Evolutionary conservation across 768 basidiomycete species (phyloP).

Genomic region (Lepiota brunneoincarnata): DNA sequence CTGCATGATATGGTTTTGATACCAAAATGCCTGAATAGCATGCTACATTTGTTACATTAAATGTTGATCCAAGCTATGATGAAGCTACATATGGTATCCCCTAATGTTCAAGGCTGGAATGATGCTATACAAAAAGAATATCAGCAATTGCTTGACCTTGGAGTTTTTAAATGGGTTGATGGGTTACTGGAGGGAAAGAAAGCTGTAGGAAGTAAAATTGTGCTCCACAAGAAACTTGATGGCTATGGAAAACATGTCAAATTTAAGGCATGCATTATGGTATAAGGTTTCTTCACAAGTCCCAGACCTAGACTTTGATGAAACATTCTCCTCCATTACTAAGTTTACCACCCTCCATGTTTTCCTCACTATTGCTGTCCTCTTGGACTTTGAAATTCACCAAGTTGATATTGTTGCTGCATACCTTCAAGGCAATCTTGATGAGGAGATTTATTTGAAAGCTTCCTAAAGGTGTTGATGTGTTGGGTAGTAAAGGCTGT

Average conservation of each 20-base stretch:
- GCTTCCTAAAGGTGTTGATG: constrained; percentile 18
- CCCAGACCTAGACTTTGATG: constrained; percentile 31
- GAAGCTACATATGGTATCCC: too few relatives aligned
- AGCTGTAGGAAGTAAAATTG: too few relatives aligned
- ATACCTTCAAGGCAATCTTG: constrained; percentile 23
- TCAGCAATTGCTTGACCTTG: constrained; percentile 3
- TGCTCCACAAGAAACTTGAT: constrained; percentile 21
- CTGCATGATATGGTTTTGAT: too few relatives aligned
- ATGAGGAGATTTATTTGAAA: constrained; percentile 25
- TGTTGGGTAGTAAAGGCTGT: neutral
- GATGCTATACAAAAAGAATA: constrained; percentile 13
- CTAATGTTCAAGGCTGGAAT: constrained; percentile 12
- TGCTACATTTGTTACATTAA: too few relatives aligned
- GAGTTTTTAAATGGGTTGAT: constrained; percentile 6
- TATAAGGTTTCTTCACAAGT: constrained; percentile 23
- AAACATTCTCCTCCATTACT: constrained; percentile 28
- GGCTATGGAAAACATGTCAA: constrained; percentile 15
- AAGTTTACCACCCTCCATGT: constrained; percentile 18
- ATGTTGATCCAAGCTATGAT: too few relatives aligned
- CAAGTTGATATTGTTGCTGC: constrained; percentile 21
- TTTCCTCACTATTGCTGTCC: too few relatives aligned
- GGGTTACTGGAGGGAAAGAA: constrained; percentile 13
- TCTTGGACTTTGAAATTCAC: constrained; percentile 7
- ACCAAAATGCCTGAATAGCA: too few relatives aligned
- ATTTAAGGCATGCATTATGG: constrained; percentile 23